Evolutionary conservation across 2,329 filamentous ascomycete genomes (phyloP).

Genomic region (Colletotrichum lentis): DNA sequence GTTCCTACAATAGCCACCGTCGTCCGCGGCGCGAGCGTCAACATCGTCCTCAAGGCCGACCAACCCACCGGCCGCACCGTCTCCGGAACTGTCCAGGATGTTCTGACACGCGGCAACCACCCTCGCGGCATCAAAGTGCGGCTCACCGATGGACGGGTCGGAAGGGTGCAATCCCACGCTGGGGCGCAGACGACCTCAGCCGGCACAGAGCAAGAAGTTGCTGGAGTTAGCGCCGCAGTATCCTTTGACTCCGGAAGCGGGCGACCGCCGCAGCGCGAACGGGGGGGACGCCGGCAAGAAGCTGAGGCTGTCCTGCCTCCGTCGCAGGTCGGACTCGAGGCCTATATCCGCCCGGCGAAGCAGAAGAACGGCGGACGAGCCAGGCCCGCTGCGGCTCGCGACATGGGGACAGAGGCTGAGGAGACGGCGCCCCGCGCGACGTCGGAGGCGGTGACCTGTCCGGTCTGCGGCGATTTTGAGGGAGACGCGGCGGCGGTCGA

Average conservation of each 20-base stretch:
- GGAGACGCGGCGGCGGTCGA: slow-evolving; percentile 74
- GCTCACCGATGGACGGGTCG: slow-evolving; percentile 74
- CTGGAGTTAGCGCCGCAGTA: background rate
- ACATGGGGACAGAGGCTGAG: accelerated
- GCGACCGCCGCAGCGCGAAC: slow-evolving; percentile 5
- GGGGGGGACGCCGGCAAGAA: slow-evolving; percentile 38
- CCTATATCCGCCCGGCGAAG: slow-evolving; percentile 54
- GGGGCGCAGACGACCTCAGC: slow-evolving; percentile 29
- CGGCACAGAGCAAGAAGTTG: slow-evolving; percentile 15
- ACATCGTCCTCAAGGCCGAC: slow-evolving; percentile 78
- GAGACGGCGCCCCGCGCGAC: background rate
- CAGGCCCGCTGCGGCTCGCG: background rate
- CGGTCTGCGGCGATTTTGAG: slow-evolving; percentile 71
- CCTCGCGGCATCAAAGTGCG: slow-evolving; percentile 82
- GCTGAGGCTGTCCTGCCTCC: background rate
- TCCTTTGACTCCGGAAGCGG: background rate
- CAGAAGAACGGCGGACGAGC: slow-evolving; percentile 8
- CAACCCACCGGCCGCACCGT: slow-evolving; percentile 78
- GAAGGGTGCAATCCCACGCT: slow-evolving; percentile 73
- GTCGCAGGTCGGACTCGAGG: slow-evolving; percentile 52
- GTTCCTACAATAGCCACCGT: slow-evolving; percentile 63
- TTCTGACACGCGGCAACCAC: slow-evolving; percentile 78
- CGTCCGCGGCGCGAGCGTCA: slow-evolving; percentile 68
- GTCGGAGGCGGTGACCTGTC: slow-evolving; percentile 56
- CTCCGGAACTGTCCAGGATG: slow-evolving; percentile 68